Percentiles rank a stretch among this genome's conserved stretches.
These are phyloP conservation scores for Amylocarpus encephaloides DNA, from an alignment of 2,329 filamentous ascomycete genomes.

Conservation along the genomic window DNA sequence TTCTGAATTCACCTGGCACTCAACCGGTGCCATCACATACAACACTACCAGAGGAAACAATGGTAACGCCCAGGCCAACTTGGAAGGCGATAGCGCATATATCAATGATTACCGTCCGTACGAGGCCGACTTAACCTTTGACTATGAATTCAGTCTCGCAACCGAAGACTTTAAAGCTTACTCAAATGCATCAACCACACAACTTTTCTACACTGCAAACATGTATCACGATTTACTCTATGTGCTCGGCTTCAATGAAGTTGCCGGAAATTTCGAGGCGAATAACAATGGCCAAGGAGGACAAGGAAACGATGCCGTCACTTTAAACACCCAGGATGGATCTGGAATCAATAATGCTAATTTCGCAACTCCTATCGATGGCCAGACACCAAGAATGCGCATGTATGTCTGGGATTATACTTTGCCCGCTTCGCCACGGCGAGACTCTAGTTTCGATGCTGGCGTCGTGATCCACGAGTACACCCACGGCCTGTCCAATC, in stretches of 20 bases:
- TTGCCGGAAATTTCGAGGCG: conserved; percentile 52
- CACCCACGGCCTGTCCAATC: conserved; percentile 41
- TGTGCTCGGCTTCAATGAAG: conserved; percentile 50
- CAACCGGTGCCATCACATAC: conserved; percentile 41
- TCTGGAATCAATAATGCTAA: conserved; percentile 50
- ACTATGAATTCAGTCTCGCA: conserved; percentile 38
- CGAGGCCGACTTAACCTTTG: conserved; percentile 37
- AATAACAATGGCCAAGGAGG: conserved; percentile 52
- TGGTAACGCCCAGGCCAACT: conserved; percentile 48
- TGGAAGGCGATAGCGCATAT: conserved; percentile 38
- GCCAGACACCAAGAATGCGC: conserved; percentile 46
- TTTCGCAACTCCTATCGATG: conserved; percentile 49
- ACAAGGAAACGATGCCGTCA: conserved; percentile 45
- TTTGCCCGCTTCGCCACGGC: conserved; percentile 33
- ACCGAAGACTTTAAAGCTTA: conserved; percentile 38
- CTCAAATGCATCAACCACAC: conserved; percentile 48
- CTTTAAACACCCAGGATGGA: conserved; percentile 52
- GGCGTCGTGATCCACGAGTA: conserved; percentile 56
- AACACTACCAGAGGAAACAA: conserved; percentile 54
- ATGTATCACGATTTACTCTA: conserved; percentile 54
- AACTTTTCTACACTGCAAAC: conserved; percentile 56
- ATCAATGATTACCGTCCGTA: conserved; percentile 45
- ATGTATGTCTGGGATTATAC: conserved; percentile 50
- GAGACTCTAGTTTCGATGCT: conserved; percentile 44
- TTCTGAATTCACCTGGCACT: conserved; percentile 49